Evolutionary conservation across 2,329 filamentous ascomycete genomes (phyloP), one percentile per base, ranked within the genome.

Genomic region (Exophiala lecanii-corni): DNA sequence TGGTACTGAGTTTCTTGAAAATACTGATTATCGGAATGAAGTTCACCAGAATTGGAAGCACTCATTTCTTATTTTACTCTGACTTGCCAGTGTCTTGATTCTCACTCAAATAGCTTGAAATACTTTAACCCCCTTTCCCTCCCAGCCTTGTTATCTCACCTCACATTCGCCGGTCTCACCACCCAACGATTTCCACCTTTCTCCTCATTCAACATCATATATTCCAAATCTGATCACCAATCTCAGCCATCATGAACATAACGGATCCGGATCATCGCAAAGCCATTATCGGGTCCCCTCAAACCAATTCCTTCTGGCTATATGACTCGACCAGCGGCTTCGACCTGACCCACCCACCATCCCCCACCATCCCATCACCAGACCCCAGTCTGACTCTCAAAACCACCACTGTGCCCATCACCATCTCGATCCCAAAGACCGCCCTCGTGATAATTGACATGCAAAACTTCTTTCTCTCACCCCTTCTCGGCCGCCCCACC

Each of bases 381-480:
- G 34, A 41, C 5, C 43, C 45, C 5, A 47, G 40, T 30, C 34
- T 49, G 38, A 55, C 39, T 9, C n/a, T 55, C n/a, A 36, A 50
- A 25, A 63, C 58, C 21, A 57, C 53, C 17, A 61, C 57, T 2
- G 36, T 49, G 12, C 47, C 56, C 9, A 54, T 73, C 36, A 61
- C 59, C 7, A 59, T 76, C 28, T 61, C 62, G 13, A 66, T 71
- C 4, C 46, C 55, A 9, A 61, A 62, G 15, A 65, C 67, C n/a
- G 73, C 70, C 3, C 59, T 76, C 1, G 64, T 76, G 9, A 65
- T 76, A 26, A 65, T 76, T 35, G 73, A 76, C 59, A 70, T 74
- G 67, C 71, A 75, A 61, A 75, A 75, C 54, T 72, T 67, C 64
- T 74, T 75, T 56, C 62, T 78, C 18, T 61, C 66, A 59, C 59